phyloP scores from a whole-genome alignment of 208 protist genomes.

The Trypanosoma platydactyli region DNA sequence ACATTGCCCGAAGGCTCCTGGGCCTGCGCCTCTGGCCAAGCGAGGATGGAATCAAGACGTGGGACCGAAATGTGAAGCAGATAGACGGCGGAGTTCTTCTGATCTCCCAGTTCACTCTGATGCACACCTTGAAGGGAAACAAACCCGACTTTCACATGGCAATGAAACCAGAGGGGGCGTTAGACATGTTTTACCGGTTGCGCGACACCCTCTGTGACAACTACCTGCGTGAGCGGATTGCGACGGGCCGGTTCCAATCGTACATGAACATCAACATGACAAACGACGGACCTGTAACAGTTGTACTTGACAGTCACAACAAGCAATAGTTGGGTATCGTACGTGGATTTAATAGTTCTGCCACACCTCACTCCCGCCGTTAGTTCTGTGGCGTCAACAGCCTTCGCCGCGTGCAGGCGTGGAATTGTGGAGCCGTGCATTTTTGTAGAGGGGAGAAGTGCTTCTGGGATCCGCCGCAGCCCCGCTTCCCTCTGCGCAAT shows the following conservation, averaged over 20 bases:
- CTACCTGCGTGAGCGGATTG: constrained; percentile 59
- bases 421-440: too few relatives aligned
- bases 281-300: constrained; percentile 91
- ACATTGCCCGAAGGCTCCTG: constrained; percentile 82
- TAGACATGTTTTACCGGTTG: constrained; percentile 75
- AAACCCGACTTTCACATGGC: constrained; percentile 93
- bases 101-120: constrained; percentile 92
- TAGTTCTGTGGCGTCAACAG: too few relatives aligned
- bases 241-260: constrained; percentile 85
- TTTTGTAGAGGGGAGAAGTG: too few relatives aligned
- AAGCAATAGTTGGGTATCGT: constrained; percentile 12
- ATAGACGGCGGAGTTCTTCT: constrained; percentile 85
- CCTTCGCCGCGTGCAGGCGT: too few relatives aligned
- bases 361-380: too few relatives aligned
- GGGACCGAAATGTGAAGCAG: constrained; percentile 77
- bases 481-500: too few relatives aligned
- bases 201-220: constrained; percentile 55
- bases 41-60: constrained; percentile 65
- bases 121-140: constrained; percentile 87
- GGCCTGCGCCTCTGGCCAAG: constrained; percentile 65
- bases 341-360: too few relatives aligned
- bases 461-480: too few relatives aligned
- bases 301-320: constrained; percentile 77
- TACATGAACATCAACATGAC: constrained; percentile 85
- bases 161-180: constrained; percentile 70